phyloP scores from a whole-genome alignment of 2,329 filamentous ascomycete genomes.

The Cryphonectria parasitica region DNA sequence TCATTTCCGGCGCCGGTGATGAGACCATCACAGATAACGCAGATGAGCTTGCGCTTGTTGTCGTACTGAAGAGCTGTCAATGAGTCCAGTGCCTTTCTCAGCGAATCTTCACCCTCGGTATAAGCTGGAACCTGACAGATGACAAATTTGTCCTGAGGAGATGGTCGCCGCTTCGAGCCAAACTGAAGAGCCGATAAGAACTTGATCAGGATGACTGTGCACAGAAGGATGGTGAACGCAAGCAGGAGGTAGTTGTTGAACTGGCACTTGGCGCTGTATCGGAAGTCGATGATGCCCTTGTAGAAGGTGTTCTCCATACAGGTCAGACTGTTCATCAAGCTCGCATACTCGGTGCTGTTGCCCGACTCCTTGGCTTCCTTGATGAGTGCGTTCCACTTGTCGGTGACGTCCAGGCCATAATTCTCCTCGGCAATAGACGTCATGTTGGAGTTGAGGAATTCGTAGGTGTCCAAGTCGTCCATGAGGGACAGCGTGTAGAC shows the following conservation, averaged over 20 bases:
- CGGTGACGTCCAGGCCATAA: constrained; percentile 78
- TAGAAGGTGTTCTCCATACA: constrained; percentile 87
- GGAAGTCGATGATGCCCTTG: constrained; percentile 83
- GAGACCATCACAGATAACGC: constrained; percentile 95
- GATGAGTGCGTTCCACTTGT: constrained; percentile 61
- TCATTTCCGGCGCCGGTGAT: constrained; percentile 97
- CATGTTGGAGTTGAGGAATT: constrained; percentile 73
- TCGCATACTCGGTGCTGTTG: constrained; percentile 55
- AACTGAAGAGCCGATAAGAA: constrained; percentile 94
- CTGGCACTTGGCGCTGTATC: constrained; percentile 73
- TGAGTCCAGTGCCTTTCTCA: constrained; percentile 91
- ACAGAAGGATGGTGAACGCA: constrained; percentile 83
- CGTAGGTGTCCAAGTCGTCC: constrained; percentile 60
- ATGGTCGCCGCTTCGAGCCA: constrained; percentile 85
- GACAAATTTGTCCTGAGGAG: constrained; percentile 96
- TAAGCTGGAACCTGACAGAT: constrained; percentile 98
- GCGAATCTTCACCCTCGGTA: constrained; percentile 94
- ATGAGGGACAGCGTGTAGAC: constrained; percentile 71
- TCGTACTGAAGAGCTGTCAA: constrained; percentile 94
- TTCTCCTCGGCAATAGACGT: constrained; percentile 72
- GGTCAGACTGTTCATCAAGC: constrained; percentile 68
- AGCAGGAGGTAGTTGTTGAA: constrained; percentile 91
- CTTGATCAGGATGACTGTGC: constrained; percentile 79
- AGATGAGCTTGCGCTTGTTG: constrained; percentile 97
- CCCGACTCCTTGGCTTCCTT: constrained; percentile 43